These are phyloP conservation scores for Rhizopogon salebrosus DNA, from an alignment of 768 basidiomycete species.

Conservation along the genomic window DNA sequence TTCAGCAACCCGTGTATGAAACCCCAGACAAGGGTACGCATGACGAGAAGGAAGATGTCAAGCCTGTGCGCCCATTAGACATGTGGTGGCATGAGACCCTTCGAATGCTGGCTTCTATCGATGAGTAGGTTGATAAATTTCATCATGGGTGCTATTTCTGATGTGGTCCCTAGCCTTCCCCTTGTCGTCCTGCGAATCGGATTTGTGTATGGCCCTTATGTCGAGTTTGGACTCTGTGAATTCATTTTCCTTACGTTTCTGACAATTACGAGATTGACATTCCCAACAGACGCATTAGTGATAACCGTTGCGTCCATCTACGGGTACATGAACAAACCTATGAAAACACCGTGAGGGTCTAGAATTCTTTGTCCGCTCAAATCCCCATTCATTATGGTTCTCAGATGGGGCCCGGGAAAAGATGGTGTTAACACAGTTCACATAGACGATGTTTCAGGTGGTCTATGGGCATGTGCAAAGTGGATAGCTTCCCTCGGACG, in stretches of 20 bases:
- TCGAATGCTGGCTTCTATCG: slow-evolving; percentile 67
- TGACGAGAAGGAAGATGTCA: slow-evolving; percentile 69
- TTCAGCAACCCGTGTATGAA: slow-evolving; percentile 78
- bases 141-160: slow-evolving; percentile 2
- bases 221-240: slow-evolving; percentile 61
- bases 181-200: slow-evolving; percentile 74
- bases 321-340: slow-evolving; percentile 75
- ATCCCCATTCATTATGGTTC: slow-evolving; percentile 7
- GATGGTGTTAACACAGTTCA: slow-evolving; percentile 74
- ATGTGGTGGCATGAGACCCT: slow-evolving; percentile 89
- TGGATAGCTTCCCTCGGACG: slow-evolving; percentile 71
- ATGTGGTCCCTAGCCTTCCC: slow-evolving; percentile 51
- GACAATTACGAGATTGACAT: slow-evolving; percentile 10
- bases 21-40: slow-evolving; percentile 59
- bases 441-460: slow-evolving; percentile 73
- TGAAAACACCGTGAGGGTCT: slow-evolving; percentile 70
- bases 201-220: slow-evolving; percentile 78
- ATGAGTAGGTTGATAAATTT: slow-evolving; percentile 43
- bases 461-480: slow-evolving; percentile 66
- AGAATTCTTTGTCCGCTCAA: neutral
- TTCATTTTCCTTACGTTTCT: slow-evolving; percentile 4
- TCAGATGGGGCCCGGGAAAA: slow-evolving; percentile 77
- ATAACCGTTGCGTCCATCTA: slow-evolving; percentile 78
- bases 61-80: slow-evolving; percentile 65
- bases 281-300: slow-evolving; percentile 52